Evolutionary conservation across 2,329 filamentous ascomycete genomes (phyloP), one percentile per base, ranked within the genome.

Genomic region (Ilyonectria robusta): DNA sequence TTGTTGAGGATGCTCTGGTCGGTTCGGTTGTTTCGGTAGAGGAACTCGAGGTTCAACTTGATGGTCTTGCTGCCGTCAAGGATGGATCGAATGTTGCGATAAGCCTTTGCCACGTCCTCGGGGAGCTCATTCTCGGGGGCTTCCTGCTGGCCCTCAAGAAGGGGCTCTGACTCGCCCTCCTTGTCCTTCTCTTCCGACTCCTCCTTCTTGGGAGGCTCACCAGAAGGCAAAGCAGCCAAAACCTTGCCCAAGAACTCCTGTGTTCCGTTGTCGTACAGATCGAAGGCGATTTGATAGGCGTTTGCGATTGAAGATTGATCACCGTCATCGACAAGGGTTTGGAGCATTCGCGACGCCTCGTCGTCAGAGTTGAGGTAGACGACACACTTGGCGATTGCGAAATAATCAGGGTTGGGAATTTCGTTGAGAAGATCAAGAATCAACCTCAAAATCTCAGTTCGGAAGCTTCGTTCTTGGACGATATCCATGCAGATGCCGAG

Each of bases 201-300:
- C 15, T 81, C 69, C 59, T 81, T 82, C 68, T 87, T 83, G 13
- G 81, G 68, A 63, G 74, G 59, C 61, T 87, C 83, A 11, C 82
- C 81, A 19, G 87, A 85, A 0, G 94, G 93, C 35, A 98, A 85
- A 51, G 93, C 91, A 65, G 93, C 90, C 77, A 95, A 91, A 50
- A 99, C 93, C 82, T 96, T 98, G 72, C 91, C 91, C 26, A 99
- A 83, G 76, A 99, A 99, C 79, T 98, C 96, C 76, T 99, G 96
- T 0, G 96, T 98, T 73, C 96, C 96, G 78, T 99, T 99, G 83
- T 99, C 96, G 81, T 98, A 98, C 6, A 99, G 87, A 77, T 99
- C 96, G 77, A 99, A 99, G 1, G 95, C 96, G 64, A 99, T 97
- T 80, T 99, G 96, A 80, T 98, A 99, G 19, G 96, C 96, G 56